These are phyloP conservation scores for Candida peoriensis DNA, from an alignment of 805 yeast species.

Conservation along the genomic window DNA sequence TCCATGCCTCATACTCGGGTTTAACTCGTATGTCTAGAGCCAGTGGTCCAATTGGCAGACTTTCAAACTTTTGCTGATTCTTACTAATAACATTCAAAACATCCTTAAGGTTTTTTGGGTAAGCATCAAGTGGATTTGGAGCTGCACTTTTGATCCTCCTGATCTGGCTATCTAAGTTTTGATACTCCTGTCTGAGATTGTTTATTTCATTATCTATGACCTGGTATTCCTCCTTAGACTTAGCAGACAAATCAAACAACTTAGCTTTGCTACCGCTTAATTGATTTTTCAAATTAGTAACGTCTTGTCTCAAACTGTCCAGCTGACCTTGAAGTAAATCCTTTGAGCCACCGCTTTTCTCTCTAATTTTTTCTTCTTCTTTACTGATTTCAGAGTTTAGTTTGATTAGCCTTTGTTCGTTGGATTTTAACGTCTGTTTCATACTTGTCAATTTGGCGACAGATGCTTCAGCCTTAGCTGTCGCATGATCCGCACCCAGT, in stretches of 20 bases:
- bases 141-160: background rate
- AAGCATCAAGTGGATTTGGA: constrained; percentile 12
- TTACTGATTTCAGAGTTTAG: constrained; percentile 13
- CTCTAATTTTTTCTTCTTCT: constrained; percentile 25
- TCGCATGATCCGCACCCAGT: constrained; percentile 3
- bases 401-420: constrained; percentile 17
- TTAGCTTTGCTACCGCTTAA: constrained; percentile 1
- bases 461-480: constrained; percentile 14
- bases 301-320: background rate
- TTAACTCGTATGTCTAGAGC: constrained; percentile 60
- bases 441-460: constrained; percentile 16
- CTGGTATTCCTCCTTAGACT: constrained; percentile 4
- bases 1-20: constrained; percentile 50
- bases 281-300: constrained; percentile 1
- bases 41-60: constrained; percentile 74
- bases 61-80: constrained; percentile 34
- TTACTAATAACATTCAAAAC: constrained; percentile 18
- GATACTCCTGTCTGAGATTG: constrained; percentile 9
- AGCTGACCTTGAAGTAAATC: constrained; percentile 14
- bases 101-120: background rate
- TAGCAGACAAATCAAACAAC: background rate
- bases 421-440: constrained; percentile 10
- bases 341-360: constrained; percentile 23
- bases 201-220: constrained; percentile 4
- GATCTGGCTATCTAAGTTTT: constrained; percentile 2